A percentile compares a stretch with the other conserved stretches of the same genome.
Evolutionary conservation across 768 basidiomycete genomes (phyloP).

Genomic region (Leccinellum albellum): DNA sequence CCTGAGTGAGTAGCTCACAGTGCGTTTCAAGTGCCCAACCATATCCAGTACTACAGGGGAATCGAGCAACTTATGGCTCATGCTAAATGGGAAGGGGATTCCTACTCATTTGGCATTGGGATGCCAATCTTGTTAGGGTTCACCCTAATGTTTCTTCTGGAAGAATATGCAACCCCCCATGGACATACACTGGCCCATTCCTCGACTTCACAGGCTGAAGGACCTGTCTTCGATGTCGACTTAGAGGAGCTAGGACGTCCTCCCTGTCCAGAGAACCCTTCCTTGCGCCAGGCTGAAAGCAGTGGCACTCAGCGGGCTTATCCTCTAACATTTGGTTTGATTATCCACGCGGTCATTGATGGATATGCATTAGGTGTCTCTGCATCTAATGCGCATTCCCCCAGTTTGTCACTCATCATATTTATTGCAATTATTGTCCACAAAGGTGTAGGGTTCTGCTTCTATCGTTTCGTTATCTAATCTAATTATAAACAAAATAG

Average conservation of each 20-base stretch:
- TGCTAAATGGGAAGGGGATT: conserved; percentile 29
- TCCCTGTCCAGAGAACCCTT: conserved; percentile 13
- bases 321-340: conserved; percentile 79
- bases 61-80: conserved; percentile 55
- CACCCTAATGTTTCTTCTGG: conserved; percentile 55
- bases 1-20: conserved; percentile 68
- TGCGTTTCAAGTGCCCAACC: background rate
- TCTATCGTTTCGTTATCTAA: conserved; percentile 5
- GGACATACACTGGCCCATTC: conserved; percentile 33
- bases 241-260: conserved; percentile 53
- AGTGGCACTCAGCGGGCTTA: conserved; percentile 45
- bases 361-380: conserved; percentile 90
- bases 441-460: conserved; percentile 55
- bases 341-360: conserved; percentile 87
- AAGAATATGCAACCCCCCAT: conserved; percentile 56
- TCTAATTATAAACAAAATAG: conserved; percentile 39
- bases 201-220: conserved; percentile 14
- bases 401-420: conserved; percentile 71
- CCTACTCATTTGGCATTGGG: conserved; percentile 55
- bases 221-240: conserved; percentile 53
- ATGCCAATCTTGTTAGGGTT: conserved; percentile 63
- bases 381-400: conserved; percentile 40
- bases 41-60: conserved; percentile 46
- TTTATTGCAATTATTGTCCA: conserved; percentile 91
- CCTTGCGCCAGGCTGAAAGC: conserved; percentile 2